A percentile compares a stretch with the other conserved stretches of the same genome.
Evolutionary conservation across 2,329 filamentous ascomycete genomes (phyloP).

Genomic region (Capronia americana): DNA sequence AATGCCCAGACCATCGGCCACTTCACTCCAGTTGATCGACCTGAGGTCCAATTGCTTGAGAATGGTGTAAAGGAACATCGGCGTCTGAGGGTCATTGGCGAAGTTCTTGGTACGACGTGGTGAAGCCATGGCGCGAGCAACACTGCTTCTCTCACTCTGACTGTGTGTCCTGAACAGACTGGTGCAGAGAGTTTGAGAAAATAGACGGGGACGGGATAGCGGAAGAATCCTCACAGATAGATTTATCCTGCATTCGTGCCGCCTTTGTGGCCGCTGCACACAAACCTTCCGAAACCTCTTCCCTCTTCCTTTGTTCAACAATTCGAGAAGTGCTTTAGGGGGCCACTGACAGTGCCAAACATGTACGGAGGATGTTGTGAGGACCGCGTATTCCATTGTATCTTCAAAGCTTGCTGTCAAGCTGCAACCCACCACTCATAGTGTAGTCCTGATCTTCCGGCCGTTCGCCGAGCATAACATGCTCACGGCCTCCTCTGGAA

Average conservation of each 20-base stretch:
- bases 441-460: slow-evolving; percentile 47
- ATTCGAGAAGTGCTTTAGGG: background rate
- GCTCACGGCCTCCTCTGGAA: slow-evolving; percentile 64
- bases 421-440: slow-evolving; percentile 63
- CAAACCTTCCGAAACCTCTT: background rate
- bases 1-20: slow-evolving; percentile 58
- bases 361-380: background rate
- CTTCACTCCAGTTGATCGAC: slow-evolving; percentile 60
- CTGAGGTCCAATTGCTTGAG: slow-evolving; percentile 62
- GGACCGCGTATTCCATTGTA: background rate
- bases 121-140: slow-evolving; percentile 28
- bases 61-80: slow-evolving; percentile 62
- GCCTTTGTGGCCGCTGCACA: slow-evolving; percentile 7
- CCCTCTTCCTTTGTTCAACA: background rate
- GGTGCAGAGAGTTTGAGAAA: background rate
- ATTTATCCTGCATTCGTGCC: background rate
- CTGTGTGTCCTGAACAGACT: background rate
- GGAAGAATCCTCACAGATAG: background rate
- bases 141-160: background rate
- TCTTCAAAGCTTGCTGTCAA: slow-evolving; percentile 58
- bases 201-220: background rate
- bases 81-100: slow-evolving; percentile 56
- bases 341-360: slow-evolving; percentile 3
- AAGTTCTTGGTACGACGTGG: slow-evolving; percentile 34
- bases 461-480: slow-evolving; percentile 57